Base-by-base conservation (phyloP, 2,329 filamentous ascomycete species). In the Colletotrichum tamarilloi region DNA sequence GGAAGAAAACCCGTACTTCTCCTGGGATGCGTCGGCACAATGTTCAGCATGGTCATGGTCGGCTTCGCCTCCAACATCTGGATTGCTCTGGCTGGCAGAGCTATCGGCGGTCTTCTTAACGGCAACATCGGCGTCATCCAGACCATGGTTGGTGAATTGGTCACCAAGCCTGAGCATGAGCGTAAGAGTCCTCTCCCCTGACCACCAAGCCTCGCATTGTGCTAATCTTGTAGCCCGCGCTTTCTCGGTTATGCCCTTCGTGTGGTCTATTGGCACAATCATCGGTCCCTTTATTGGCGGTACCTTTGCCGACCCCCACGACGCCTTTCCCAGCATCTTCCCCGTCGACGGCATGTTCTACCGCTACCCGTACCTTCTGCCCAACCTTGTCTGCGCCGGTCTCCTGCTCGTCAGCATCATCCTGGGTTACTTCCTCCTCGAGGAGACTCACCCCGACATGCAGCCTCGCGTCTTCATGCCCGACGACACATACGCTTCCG, bases 71-170 rank as follows among this genome's bases (percentile, higher is more conserved):
- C 89, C 64, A 97, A 93, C 81, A 94, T 98, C 76, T 96, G 94
- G 92, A 83, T 96, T 71, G 95, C 95, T 19, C 85, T 98, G 57
- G 79, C 90, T 35, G 95, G 95, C 16, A 89, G 95, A 78, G 90
- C 92, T 57, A 80, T 97, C 16, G 95, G 95, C 55, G 95, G 95
- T 26, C 87, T 95, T 14, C 87, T 98, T 68, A 98, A 98, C 81
- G 95, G 95, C 72, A 98, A 98, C 79, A 95, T 97, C 77, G 95
- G 94, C 32, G 94, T 97, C 46, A 94, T 97, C 76, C 93, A 97
- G 82, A 97, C 95, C 22, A 97, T 97, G 94, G 95, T 98, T 16
- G 94, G 93, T 32, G 95, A 98, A 82, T 82, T 98, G 68, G 93
- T 97, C 64, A 93, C 89, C 42, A 94, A 92, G 71, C 94, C 94